Conservation (phyloP, 306 rosid genomes). For the Alnus glutinosa region DNA sequence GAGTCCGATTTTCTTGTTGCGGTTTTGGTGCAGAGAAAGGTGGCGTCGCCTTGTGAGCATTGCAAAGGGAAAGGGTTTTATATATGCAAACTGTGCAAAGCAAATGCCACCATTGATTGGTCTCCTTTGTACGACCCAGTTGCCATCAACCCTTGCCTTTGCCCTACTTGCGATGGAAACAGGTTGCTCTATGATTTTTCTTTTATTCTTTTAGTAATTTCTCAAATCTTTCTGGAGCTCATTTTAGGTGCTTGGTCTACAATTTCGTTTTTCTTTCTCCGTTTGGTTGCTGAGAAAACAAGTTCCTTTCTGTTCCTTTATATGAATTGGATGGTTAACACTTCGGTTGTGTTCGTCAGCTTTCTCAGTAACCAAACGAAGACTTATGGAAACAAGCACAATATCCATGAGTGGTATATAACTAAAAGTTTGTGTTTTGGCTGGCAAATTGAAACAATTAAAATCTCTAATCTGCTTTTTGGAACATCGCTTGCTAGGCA, state of each 20-base stretch:
- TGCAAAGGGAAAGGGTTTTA: constrained; percentile 87
- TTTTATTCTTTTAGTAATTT: background rate
- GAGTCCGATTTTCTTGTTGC: background rate
- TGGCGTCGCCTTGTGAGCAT: constrained; percentile 61
- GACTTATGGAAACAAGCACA: background rate
- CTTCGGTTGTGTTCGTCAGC: background rate
- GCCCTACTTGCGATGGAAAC: constrained; percentile 95
- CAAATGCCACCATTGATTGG: constrained; percentile 74
- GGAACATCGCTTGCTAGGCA: background rate
- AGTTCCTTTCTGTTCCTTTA: background rate
- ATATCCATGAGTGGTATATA: background rate
- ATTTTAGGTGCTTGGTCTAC: constrained; percentile 8
- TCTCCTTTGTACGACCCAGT: constrained; percentile 85
- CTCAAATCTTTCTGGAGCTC: background rate
- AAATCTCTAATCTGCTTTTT: background rate
- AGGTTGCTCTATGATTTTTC: constrained; percentile 45
- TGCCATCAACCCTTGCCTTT: constrained; percentile 88
- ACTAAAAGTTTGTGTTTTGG: background rate
- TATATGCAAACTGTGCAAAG: constrained; percentile 80
- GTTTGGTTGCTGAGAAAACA: background rate
- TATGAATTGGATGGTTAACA: background rate
- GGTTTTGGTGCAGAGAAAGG: constrained; percentile 53
- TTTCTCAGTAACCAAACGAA: background rate
- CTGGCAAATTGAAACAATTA: background rate
- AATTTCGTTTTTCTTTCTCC: background rate